Evolutionary conservation across 495 filamentous ascomycete species (phyloP), one percentile per base, ranked within the genome.

Genomic region (Hypoxylon fragiforme): DNA sequence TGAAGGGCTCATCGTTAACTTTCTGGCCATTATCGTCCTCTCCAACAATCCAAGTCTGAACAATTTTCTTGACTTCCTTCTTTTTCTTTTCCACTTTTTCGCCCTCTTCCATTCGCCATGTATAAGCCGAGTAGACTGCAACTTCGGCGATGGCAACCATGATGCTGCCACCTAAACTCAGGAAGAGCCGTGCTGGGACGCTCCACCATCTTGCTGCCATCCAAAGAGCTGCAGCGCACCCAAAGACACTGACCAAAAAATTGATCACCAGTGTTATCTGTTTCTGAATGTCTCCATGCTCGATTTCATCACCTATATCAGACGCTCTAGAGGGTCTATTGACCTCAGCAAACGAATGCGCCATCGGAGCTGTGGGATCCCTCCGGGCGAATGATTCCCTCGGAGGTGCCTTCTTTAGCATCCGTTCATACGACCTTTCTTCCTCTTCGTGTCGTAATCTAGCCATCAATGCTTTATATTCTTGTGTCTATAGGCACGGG

Each of bases 381-480:
- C 81, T 77, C 52, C 81, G 78, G 3, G 77, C 64, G 51, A 84
- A 86, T 16, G 81, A 77, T 60, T 87, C 82, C 40, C 66, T 60
- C 0, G 68, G 70, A n/a, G 71, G 75, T 47, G 67, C 72, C 49
- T 85, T 82, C 50, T 82, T 79, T 39, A 86, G 70, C 78, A 96
- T 87, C 54, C 85, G 81, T 45, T 88, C 81, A 73, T 97, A 98
- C 8, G 81, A 78, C 41, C 85, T 82, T 60, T 83, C 74, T 73
- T 97, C 91, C 63, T 88, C 85, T 60, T 91, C 84, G 37, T 78
- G 78, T 36, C 90, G 89, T 16, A 98, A 85, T 13, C 87, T 81
- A 2, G 83, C 80, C 92, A 97, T 98, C 2, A 94, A 72, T 6
- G 84, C 89, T 70, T 92, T 89, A 73, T 94, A 97, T 76, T 95